Evolutionary conservation across 345 rosid species (phyloP).

Genomic region (Eutrema heterophyllum): DNA sequence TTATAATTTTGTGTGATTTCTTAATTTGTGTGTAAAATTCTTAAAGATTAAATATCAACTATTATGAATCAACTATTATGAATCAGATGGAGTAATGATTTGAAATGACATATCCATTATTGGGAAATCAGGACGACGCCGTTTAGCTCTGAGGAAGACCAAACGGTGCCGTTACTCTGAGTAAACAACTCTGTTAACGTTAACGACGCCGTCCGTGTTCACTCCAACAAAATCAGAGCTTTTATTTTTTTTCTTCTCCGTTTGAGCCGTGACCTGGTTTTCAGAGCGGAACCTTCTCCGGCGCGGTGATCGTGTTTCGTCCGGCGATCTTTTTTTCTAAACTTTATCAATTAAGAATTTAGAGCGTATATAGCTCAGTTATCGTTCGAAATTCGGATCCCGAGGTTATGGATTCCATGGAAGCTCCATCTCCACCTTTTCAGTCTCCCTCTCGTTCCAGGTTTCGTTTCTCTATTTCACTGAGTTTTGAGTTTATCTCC

Average conservation of each 20-base stretch:
- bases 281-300: not conserved
- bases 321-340: not conserved
- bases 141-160: too few species aligned
- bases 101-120: not conserved
- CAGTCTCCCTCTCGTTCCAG: slow-evolving; percentile 37
- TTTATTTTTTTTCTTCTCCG: not conserved
- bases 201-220: too few species aligned
- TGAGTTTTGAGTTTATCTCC: not conserved
- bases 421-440: slow-evolving; percentile 35
- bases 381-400: not conserved
- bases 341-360: not conserved
- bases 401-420: slow-evolving; percentile 31
- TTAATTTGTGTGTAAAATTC: too few species aligned
- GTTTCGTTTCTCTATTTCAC: not conserved
- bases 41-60: too few species aligned
- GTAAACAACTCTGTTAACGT: too few species aligned
- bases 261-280: not conserved
- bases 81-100: too few species aligned
- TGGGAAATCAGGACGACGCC: not conserved
- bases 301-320: not conserved
- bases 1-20: too few species aligned
- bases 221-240: not conserved
- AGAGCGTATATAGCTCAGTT: not conserved
- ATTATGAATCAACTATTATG: too few species aligned
- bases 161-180: too few species aligned